Conservation (phyloP, 257 asterid species). For the Euphrasia confusa region DNA sequence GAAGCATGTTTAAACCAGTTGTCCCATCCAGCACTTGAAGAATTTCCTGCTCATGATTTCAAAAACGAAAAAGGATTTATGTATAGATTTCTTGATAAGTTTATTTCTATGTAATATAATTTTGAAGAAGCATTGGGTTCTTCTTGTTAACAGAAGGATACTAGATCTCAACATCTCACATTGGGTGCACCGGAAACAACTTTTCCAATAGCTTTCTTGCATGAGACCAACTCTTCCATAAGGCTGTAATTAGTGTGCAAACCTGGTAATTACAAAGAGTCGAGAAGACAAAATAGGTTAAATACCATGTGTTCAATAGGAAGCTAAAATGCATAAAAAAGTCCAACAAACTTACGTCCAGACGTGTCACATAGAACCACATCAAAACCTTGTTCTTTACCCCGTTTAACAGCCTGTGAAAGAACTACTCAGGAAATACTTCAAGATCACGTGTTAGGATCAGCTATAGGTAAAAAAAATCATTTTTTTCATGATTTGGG, state of each 20-base stretch:
- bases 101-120: background rate
- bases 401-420: slow-evolving; percentile 92
- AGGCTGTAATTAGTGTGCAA: slow-evolving; percentile 94
- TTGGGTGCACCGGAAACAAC: slow-evolving; percentile 81
- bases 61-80: too few relatives aligned
- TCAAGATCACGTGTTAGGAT: slow-evolving; percentile 44
- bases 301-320: background rate
- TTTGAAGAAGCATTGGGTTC: background rate
- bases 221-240: slow-evolving; percentile 87
- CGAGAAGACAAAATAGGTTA: background rate
- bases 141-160: background rate
- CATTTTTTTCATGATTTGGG: slow-evolving; percentile 6
- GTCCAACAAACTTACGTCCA: slow-evolving; percentile 64
- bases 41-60: slow-evolving; percentile 23
- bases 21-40: slow-evolving; percentile 91
- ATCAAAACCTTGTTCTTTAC: slow-evolving; percentile 71
- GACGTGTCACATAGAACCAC: slow-evolving; percentile 76
- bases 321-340: slow-evolving; percentile 10
- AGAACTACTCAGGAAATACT: slow-evolving; percentile 81
- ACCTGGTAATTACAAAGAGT: slow-evolving; percentile 41
- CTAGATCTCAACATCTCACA: slow-evolving; percentile 38
- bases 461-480: slow-evolving; percentile 17
- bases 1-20: slow-evolving; percentile 96
- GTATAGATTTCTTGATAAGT: background rate
- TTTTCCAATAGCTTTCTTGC: slow-evolving; percentile 80